Evolutionary conservation across 176 grass and related monocot genomes (phyloP).

Genomic region (Oryza australiensis): DNA sequence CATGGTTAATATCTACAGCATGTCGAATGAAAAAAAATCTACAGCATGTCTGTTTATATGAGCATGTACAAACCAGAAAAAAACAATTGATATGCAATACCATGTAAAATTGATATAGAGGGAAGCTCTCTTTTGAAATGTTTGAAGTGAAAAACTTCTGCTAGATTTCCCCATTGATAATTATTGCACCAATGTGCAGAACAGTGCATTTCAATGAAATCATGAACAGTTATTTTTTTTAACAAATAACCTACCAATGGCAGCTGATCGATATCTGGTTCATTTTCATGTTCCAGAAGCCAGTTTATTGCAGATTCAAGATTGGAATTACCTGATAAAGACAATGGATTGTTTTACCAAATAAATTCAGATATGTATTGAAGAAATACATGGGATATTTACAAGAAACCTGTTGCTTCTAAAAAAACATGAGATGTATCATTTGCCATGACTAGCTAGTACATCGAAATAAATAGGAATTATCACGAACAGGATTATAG

Average conservation of each 20-base stretch:
- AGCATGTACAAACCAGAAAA: slow-evolving; percentile 8
- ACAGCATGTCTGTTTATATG: slow-evolving; percentile 9
- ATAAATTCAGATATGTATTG: neutral
- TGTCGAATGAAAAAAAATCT: no score
- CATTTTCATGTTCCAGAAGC: slow-evolving; percentile 91
- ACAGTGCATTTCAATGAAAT: slow-evolving; percentile 8
- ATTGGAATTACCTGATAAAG: slow-evolving; percentile 63
- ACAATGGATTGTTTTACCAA: slow-evolving; percentile 31
- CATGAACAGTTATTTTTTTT: neutral
- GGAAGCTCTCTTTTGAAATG: neutral
- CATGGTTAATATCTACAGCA: neutral
- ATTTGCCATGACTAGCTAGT: neutral
- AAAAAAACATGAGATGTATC: neutral
- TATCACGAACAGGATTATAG: neutral
- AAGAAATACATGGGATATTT: slow-evolving; percentile 27
- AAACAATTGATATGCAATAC: neutral
- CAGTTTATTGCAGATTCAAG: slow-evolving; percentile 75
- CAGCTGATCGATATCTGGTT: slow-evolving; percentile 80
- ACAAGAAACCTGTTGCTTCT: slow-evolving; percentile 5
- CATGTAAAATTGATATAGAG: neutral
- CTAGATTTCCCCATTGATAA: slow-evolving; percentile 6
- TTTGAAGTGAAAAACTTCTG: neutral
- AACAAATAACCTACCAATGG: slow-evolving; percentile 60
- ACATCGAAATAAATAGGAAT: neutral
- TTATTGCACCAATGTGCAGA: neutral